Evolutionary conservation across 225 moss, liverwort and hornwort species (phyloP), one percentile per base, ranked within the genome.

Genomic region (Ulota crispa): DNA sequence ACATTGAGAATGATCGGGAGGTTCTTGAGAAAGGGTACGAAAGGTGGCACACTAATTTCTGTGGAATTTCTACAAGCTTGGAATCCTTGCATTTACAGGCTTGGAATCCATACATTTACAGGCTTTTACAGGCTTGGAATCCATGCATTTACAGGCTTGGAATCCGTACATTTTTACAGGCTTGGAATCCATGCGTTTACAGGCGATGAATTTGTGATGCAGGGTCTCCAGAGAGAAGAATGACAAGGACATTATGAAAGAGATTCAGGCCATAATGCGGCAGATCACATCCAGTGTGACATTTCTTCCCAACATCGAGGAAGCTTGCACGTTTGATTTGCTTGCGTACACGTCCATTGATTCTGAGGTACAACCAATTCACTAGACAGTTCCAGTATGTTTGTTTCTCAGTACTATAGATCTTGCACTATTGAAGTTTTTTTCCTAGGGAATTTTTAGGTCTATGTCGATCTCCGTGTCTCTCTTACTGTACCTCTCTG

Each of bases 181-280:
- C 7, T 59, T 63, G 5, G 47, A 66, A 41, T 42, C 27, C 23
- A 64, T 73, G 64, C 57, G 72, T 79, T 79, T 47, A 42, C 28
- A 64, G 30, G 26, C 37, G 23, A 70, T 64, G 56, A 52, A 45
- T 34, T 64, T 21, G 42, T 79, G 68, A 54, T 70, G 52, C 89
- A 99, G 98, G 61, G 68, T 89, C 32, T 70, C 56, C 47, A 89
- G 86, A 74, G 96, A 93, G 78, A 99, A 94, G 76, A 74, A 91
- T 52, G 99, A 99, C 76, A 99, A 94, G 84, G 96, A 94, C 53
- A 99, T 99, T 26, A 99, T 93, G 96, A 86, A 90, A 68, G 99
- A 99, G 57, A 95, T 99, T 83, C 99, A 99, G 78, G 91, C 89
- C 37, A 93, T 99, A 28, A 94, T 99, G 92, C 90, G 99, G 39